Conservation (phyloP, 176 grass and related monocot genomes). For the Guadua angustifolia region DNA sequence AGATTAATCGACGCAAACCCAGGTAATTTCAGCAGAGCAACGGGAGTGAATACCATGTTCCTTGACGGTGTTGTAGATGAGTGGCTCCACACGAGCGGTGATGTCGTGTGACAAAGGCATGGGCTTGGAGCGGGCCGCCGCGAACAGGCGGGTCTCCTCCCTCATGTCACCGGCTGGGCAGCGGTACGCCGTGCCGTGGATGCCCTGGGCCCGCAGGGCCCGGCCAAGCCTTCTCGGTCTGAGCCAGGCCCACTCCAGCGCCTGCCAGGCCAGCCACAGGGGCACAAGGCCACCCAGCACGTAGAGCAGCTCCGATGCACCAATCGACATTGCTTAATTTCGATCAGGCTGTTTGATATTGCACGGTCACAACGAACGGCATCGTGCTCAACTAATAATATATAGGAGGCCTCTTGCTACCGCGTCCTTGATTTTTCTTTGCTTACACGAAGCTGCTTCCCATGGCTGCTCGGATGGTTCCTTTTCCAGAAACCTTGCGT, state of each 20-base stretch:
- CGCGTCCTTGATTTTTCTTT: slow-evolving; percentile 11
- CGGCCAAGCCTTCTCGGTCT: slow-evolving; percentile 41
- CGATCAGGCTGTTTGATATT: not conserved
- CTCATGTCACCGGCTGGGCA: slow-evolving; percentile 37
- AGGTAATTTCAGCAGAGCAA: too few relatives aligned
- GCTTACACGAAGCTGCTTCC: not conserved
- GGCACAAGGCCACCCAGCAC: not conserved
- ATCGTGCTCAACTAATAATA: not conserved
- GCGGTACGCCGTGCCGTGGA: slow-evolving; percentile 39
- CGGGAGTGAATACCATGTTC: slow-evolving; percentile 34
- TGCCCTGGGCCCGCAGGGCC: slow-evolving; percentile 44
- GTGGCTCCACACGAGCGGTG: slow-evolving; percentile 34
- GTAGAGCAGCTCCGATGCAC: not conserved
- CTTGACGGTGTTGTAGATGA: slow-evolving; percentile 6
- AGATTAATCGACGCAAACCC: too few relatives aligned
- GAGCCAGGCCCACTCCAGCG: slow-evolving; percentile 36
- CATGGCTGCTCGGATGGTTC: not conserved
- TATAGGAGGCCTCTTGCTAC: not conserved
- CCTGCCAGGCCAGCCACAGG: slow-evolving; percentile 6
- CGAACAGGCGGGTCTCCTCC: slow-evolving; percentile 1
- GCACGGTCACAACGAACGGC: not conserved
- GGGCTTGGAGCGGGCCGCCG: slow-evolving; percentile 25
- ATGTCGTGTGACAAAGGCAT: slow-evolving; percentile 57
- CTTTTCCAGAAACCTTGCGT: not conserved
- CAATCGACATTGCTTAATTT: not conserved